These are phyloP conservation scores for Coniochaeta sp. DNA, from an alignment of 2,329 filamentous ascomycete genomes.

Conservation along the genomic window DNA sequence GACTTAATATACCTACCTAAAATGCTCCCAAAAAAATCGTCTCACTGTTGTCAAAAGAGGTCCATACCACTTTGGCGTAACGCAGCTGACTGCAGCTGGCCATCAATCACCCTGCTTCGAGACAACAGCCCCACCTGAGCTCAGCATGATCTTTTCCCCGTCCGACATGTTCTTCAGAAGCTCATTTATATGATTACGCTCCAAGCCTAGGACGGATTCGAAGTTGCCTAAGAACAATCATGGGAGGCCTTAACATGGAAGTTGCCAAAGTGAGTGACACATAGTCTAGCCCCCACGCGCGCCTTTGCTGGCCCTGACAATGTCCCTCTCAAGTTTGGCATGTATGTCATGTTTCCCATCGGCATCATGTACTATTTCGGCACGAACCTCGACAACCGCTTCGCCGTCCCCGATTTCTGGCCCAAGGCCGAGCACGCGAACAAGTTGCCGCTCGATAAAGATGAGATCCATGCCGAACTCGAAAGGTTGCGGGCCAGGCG, in stretches of 20 bases:
- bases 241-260: constrained; percentile 87
- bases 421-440: constrained; percentile 73
- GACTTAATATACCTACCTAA: too few species aligned
- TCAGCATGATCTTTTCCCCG: neutral
- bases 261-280: constrained; percentile 70
- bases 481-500: constrained; percentile 57
- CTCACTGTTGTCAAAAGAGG: neutral
- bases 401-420: constrained; percentile 89
- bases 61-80: neutral
- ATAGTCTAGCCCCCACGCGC: neutral
- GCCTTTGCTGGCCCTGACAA: neutral
- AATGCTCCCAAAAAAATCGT: neutral
- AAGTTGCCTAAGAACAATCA: constrained; percentile 17
- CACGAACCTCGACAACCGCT: constrained; percentile 91
- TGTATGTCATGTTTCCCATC: constrained; percentile 98
- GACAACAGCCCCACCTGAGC: neutral
- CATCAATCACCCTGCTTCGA: neutral
- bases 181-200: neutral
- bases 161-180: neutral
- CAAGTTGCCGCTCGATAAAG: constrained; percentile 66
- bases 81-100: neutral
- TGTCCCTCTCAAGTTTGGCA: constrained; percentile 59
- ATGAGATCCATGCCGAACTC: constrained; percentile 79
- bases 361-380: constrained; percentile 99
- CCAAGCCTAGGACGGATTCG: neutral